A percentile compares a stretch with the other conserved stretches of the same genome.
Evolutionary conservation across 2,329 filamentous ascomycete species (phyloP).

Genomic region (Colletotrichum horii): DNA sequence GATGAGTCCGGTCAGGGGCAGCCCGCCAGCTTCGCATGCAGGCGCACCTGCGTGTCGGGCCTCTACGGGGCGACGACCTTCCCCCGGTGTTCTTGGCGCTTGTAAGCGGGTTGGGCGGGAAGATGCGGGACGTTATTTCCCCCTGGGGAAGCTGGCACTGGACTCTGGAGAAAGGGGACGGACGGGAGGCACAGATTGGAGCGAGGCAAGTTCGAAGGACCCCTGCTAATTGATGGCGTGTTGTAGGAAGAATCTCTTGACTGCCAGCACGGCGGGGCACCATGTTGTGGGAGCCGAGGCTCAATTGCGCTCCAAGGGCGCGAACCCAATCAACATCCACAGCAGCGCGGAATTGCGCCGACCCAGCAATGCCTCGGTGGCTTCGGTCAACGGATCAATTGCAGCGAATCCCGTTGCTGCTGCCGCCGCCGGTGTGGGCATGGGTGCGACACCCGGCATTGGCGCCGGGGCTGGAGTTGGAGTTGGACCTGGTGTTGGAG

Average conservation of each 20-base stretch:
- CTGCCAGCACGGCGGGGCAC: constrained; percentile 41
- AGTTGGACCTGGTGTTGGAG: constrained; percentile 12
- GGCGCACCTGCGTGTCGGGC: neutral
- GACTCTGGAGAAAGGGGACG: neutral
- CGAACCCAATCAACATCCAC: constrained; percentile 36
- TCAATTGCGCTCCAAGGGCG: constrained; percentile 44
- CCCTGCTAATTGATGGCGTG: neutral
- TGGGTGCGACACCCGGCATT: constrained; percentile 2
- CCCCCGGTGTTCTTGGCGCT: neutral
- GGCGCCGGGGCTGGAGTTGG: constrained; percentile 17
- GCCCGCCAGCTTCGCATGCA: neutral
- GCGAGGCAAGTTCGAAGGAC: neutral
- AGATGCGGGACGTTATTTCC: neutral
- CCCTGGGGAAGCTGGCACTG: neutral
- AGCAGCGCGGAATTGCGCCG: constrained; percentile 42
- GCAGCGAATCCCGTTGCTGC: constrained; percentile 1
- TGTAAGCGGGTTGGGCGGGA: neutral
- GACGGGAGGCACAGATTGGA: neutral
- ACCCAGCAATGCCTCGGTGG: constrained; percentile 35
- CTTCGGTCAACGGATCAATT: constrained; percentile 29
- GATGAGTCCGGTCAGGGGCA: neutral
- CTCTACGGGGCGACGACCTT: neutral
- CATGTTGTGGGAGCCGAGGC: constrained; percentile 46
- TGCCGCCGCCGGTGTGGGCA: neutral
- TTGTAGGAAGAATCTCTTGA: constrained; percentile 49